Evolutionary conservation across 768 basidiomycete genomes (phyloP), one percentile per base, ranked within the genome.

Genomic region (Pleurotus sapidus): DNA sequence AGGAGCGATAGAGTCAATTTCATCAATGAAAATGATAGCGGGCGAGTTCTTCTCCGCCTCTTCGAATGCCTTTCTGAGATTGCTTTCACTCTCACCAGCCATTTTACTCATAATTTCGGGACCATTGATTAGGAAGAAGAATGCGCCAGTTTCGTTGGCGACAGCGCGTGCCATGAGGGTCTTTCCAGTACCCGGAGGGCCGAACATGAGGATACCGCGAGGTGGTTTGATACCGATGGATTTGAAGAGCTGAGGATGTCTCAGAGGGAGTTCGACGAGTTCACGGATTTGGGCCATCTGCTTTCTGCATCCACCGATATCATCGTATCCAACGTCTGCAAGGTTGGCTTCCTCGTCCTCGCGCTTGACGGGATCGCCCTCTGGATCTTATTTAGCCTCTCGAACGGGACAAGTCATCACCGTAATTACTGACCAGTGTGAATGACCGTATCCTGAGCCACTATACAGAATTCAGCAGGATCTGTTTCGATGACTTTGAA

Each of bases 101-200:
- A 99, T 99, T 82, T 99, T 98, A 65, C 90, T 93, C 97, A 99
- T 99, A 72, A 99, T 98, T 74, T 99, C 97, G 51, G 97, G 97
- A 55, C 97, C 97, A 68, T 98, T 99, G 77, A 99, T 99, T 50
- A 98, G 78, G 88, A 99, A 99, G 84, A 99, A 99, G 85, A 99
- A 99, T 14, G 97, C 97, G 49, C 97, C 97, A 24, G 97, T 99
- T 75, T 99, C 97, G 71, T 99, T 99, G 61, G 97, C 97, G 47
- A 99, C 97, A 5, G 97, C 97, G 64, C 97, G 89, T 51, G 97
- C 97, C 96, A 99, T 99, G 63, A 99, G 84, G 5, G 97, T 98
- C 79, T 98, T 99, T 82, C 97, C 97, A 18, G 96, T 98, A 80
- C 97, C 97, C 34, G 96, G 96, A 61, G 96, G 96, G 56, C 96